Evolutionary conservation across 148 eudicot genomes (phyloP).

Genomic region (Nepenthes mirabilis): DNA sequence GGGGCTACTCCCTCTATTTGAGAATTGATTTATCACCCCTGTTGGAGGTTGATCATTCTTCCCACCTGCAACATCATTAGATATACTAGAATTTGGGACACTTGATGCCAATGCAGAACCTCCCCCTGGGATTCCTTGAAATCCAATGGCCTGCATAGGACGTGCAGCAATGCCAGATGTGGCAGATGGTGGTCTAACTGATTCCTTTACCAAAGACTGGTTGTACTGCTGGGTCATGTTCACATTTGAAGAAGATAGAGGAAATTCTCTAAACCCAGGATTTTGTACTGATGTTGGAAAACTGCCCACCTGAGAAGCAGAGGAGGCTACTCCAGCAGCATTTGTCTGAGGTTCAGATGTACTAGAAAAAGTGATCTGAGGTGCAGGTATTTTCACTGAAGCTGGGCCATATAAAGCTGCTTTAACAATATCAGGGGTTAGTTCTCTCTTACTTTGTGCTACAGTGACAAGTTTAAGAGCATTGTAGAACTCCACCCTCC

Average conservation of each 20-base stretch:
- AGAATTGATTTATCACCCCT: constrained; percentile 25
- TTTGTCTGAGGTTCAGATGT: constrained; percentile 33
- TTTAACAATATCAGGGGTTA: constrained; percentile 80
- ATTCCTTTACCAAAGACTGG: constrained; percentile 41
- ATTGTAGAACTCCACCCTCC: constrained; percentile 85
- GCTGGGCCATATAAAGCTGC: constrained; percentile 83
- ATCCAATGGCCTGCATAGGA: constrained; percentile 31
- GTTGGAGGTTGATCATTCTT: constrained; percentile 23
- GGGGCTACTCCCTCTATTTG: constrained; percentile 22
- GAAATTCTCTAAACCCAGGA: constrained; percentile 31
- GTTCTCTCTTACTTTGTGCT: constrained; percentile 80
- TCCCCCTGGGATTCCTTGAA: constrained; percentile 40
- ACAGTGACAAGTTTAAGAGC: constrained; percentile 94
- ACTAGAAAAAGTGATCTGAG: constrained; percentile 56
- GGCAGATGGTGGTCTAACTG: constrained; percentile 46
- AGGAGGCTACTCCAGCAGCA: constrained; percentile 14
- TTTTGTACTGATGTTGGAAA: constrained; percentile 24
- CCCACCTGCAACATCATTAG: constrained; percentile 28
- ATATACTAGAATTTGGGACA: constrained; percentile 21
- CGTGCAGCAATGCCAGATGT: constrained; percentile 25
- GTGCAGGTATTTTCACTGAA: constrained; percentile 88
- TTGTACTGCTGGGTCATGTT: constrained; percentile 33
- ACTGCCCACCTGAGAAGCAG: constrained; percentile 24
- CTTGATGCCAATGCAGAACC: constrained; percentile 19
- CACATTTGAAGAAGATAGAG: constrained; percentile 18